Conservation (phyloP, 2,329 filamentous ascomycete species). For the Nigrograna mackinnonii region DNA sequence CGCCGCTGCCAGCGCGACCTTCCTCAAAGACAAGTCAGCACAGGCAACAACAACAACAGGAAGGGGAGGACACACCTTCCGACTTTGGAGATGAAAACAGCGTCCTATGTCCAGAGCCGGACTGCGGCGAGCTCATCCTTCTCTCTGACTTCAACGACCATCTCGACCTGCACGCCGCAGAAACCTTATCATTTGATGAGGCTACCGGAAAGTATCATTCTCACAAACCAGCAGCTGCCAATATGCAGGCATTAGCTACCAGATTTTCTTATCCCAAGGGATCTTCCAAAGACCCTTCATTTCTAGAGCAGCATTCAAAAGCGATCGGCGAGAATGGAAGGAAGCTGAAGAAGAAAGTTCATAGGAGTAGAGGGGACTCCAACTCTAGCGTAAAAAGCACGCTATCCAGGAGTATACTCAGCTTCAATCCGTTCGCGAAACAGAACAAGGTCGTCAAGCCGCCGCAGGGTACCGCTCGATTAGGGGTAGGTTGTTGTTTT, state of each 20-base stretch:
- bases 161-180: conserved; percentile 47
- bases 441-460: conserved; percentile 28
- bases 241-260: conserved; percentile 9
- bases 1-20: conserved; percentile 22
- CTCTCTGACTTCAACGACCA: conserved; percentile 50
- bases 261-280: conserved; percentile 11
- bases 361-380: conserved; percentile 28
- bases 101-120: conserved; percentile 45
- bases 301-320: conserved; percentile 22
- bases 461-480: conserved; percentile 31
- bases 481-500: conserved; percentile 35
- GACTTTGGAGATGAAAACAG: conserved; percentile 29
- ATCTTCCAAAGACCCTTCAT: conserved; percentile 21
- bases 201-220: conserved; percentile 36
- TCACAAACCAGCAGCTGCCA: conserved; percentile 20
- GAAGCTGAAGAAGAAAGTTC: conserved; percentile 24
- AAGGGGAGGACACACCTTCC: conserved; percentile 22
- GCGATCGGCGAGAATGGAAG: conserved; percentile 18
- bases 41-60: neutral
- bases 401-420: conserved; percentile 36
- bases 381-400: conserved; percentile 38
- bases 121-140: conserved; percentile 48
- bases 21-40: conserved; percentile 3
- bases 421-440: conserved; percentile 36
- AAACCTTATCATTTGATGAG: conserved; percentile 42